phyloP scores from a whole-genome alignment of 2,329 filamentous ascomycete species.

The Parascedosporium putredinis region DNA sequence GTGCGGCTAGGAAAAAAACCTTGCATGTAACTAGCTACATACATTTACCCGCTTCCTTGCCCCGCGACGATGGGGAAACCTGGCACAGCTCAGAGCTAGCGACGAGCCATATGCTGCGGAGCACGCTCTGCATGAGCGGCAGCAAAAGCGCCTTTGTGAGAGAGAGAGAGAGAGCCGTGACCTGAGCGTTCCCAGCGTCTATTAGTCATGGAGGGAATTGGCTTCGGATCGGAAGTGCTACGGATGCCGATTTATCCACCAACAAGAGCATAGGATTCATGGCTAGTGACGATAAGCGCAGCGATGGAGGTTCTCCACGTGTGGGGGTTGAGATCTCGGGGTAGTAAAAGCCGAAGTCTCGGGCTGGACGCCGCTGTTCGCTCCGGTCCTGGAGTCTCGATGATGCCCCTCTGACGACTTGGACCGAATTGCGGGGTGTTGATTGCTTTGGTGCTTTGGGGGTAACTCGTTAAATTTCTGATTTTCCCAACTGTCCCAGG shows the following conservation, averaged over 20 bases:
- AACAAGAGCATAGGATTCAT: background rate
- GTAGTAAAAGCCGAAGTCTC: background rate
- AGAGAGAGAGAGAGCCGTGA: background rate
- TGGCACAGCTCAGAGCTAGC: background rate
- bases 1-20: background rate
- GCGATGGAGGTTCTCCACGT: background rate
- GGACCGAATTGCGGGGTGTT: too few relatives aligned
- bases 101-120: too few relatives aligned
- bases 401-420: too few relatives aligned
- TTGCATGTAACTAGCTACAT: background rate
- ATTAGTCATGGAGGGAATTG: background rate
- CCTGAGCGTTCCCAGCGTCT: too few relatives aligned
- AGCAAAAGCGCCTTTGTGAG: too few relatives aligned
- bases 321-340: background rate
- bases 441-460: too few relatives aligned
- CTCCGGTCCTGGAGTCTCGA: too few relatives aligned
- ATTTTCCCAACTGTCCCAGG: too few relatives aligned
- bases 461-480: too few relatives aligned
- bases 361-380: too few relatives aligned
- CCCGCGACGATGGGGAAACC: background rate
- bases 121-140: too few relatives aligned
- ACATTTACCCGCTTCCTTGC: background rate
- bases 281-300: background rate
- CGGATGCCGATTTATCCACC: slow-evolving; percentile 8
- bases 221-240: background rate